Base-by-base conservation (phyloP, 768 basidiomycete species). In the Tephrocybe sp. region DNA sequence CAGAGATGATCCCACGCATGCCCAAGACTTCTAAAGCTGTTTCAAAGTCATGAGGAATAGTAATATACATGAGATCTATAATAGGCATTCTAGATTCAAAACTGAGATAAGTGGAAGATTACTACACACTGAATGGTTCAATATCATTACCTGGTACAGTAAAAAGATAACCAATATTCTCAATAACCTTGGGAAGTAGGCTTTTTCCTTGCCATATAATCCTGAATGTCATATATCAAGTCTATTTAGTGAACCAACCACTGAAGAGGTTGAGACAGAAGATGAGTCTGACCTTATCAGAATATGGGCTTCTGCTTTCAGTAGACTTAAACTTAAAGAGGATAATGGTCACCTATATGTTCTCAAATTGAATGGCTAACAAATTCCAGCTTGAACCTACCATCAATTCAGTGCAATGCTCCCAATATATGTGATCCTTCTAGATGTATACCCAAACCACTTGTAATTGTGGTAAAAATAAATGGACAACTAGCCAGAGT, bases 401-500 rank as follows among this genome's bases (percentile, higher is more conserved):
- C 50, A 26, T 24, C 50, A 8, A 36, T 70, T 1, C 66, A 70
- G 20, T 51, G 64, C 0, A 72, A 65, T 49, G 52, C 66, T 0
- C 53, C 62, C 0, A 6, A 37, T 10, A 33, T 54, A 0, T 63
- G 66, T 15, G 61, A 61, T 23, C 34, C 47, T 1, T 37, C 34
- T 2, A 42, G 59, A 0, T 1, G 25, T 1, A 46, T 70, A 0
- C 70, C 73, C 0, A 66, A 68, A 48, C 72, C 72, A 0, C 37
- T 74, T 0, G 62, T 73, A 0, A 58, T 76, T 0, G 62, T 62
- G 0, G 63, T 68, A 0, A 42, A 58, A 1, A 53, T 76, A 0
- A 69, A 76, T 54, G 72, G 68, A 0, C 52, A 71, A 1, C 66
- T 67, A 0, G 67, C 56, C 0, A 53, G 63, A 2, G 72, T 73